A percentile compares a stretch with the other conserved stretches of the same genome.
These are phyloP conservation scores for Biancaea sappan DNA, from an alignment of 306 rosid species.

Conservation along the genomic window DNA sequence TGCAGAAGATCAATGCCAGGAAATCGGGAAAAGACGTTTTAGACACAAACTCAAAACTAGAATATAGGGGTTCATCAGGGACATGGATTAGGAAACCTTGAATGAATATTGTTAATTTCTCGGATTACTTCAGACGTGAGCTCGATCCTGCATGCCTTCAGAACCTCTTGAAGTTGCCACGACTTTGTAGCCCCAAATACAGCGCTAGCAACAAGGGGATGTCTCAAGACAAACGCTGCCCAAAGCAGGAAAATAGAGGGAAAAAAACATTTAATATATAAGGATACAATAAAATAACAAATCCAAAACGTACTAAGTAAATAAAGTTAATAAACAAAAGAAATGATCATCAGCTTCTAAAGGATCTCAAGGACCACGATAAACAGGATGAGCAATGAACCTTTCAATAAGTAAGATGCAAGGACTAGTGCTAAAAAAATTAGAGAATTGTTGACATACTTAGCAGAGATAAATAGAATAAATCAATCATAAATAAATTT, in stretches of 20 bases:
- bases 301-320: background rate
- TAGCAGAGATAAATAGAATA: background rate
- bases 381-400: slow-evolving; percentile 9
- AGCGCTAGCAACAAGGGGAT: slow-evolving; percentile 84
- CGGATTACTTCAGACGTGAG: slow-evolving; percentile 58
- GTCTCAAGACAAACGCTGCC: slow-evolving; percentile 89
- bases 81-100: slow-evolving; percentile 81
- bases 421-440: background rate
- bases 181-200: slow-evolving; percentile 83
- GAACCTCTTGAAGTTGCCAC: slow-evolving; percentile 74
- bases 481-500: background rate
- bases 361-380: background rate
- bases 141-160: slow-evolving; percentile 59
- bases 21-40: background rate
- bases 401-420: background rate
- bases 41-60: background rate
- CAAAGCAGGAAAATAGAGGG: slow-evolving; percentile 7
- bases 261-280: background rate
- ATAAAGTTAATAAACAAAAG: slow-evolving; percentile 17
- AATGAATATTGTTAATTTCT: slow-evolving; percentile 71
- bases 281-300: slow-evolving; percentile 4
- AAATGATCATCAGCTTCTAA: background rate
- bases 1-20: background rate
- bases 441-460: background rate
- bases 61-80: slow-evolving; percentile 47